Evolutionary conservation across 1,284 basidiomycete genomes (phyloP), one percentile per base, ranked within the genome.

Genomic region (Heterobasidion occidentale): DNA sequence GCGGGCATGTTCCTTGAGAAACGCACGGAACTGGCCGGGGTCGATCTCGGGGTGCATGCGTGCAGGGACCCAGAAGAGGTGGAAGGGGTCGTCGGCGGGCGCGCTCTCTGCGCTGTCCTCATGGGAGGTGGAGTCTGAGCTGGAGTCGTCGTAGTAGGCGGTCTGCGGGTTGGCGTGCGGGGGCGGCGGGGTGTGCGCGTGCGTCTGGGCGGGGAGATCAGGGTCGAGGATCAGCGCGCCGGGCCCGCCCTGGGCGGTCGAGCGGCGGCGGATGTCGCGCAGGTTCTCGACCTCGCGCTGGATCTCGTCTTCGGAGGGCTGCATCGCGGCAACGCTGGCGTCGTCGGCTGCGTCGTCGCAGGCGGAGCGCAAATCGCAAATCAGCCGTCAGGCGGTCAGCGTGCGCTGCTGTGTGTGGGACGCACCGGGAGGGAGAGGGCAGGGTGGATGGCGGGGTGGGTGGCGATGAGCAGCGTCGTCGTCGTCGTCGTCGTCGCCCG

Each of bases 31-130:
- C 72, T 98, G 94, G 53, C 87, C 86, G 9, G 97, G 97, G 1
- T 95, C 96, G 67, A 99, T 91, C 75, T 99, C 96, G 19, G 96
- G 97, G 68, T 99, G 96, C 20, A 98, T 77, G 56, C 90, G 85
- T 14, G 96, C 96, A 45, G 96, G 96, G 15, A 99, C 93, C 96
- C 96, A 99, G 77, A 98, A 98, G 59, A 98, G 83, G 71, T 92
- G 86, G 65, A 85, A 83, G 9, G 88, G 86, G 73, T 92, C 89
- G 64, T 88, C 85, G 52, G 74, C 67, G 49, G 63, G 68, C 36
- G 71, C 72, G 62, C 69, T 70, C 60, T 74, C 77, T n/a, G 15
- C 48, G 7, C 17, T 20, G 17, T 34, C 48, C 62, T 78, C 74
- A 59, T 77, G 71, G 35, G 76, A 78, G 64, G 77, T 72, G 34